Percentiles rank a stretch among this genome's conserved stretches.
phyloP scores from a whole-genome alignment of 2,329 filamentous ascomycete genomes.

The Ophiostoma pallidulum region DNA sequence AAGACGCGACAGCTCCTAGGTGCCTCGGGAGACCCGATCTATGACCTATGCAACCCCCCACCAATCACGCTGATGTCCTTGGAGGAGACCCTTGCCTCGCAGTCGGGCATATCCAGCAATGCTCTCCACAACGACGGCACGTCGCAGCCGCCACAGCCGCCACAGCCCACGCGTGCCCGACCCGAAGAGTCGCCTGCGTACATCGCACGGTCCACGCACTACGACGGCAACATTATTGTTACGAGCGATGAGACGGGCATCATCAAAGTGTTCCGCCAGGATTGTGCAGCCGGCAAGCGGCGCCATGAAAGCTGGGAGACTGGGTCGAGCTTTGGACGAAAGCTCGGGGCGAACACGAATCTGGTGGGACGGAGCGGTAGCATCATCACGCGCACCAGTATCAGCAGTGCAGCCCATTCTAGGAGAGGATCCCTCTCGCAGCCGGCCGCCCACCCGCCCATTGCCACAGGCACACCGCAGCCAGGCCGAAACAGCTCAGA shows the following conservation, averaged over 20 bases:
- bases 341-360: slow-evolving; percentile 48
- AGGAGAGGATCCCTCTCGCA: slow-evolving; percentile 44
- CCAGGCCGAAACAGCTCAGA: slow-evolving; percentile 42
- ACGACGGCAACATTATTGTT: slow-evolving; percentile 80
- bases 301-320: slow-evolving; percentile 69
- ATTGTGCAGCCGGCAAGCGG: slow-evolving; percentile 78
- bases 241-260: slow-evolving; percentile 80
- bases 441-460: slow-evolving; percentile 18
- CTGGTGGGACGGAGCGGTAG: slow-evolving; percentile 50
- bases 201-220: slow-evolving; percentile 63
- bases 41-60: slow-evolving; percentile 90
- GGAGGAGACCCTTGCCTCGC: slow-evolving; percentile 45
- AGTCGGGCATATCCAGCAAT: slow-evolving; percentile 18
- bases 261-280: slow-evolving; percentile 92
- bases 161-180: slow-evolving; percentile 22
- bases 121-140: slow-evolving; percentile 4
- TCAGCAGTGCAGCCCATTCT: slow-evolving; percentile 37
- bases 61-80: slow-evolving; percentile 73
- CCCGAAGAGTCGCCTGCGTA: slow-evolving; percentile 69
- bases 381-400: slow-evolving; percentile 44
- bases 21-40: slow-evolving; percentile 83
- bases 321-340: slow-evolving; percentile 64
- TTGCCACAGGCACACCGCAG: not conserved
- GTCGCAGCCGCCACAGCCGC: slow-evolving; percentile 2
- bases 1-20: slow-evolving; percentile 69